A percentile compares a stretch with the other conserved stretches of the same genome.
phyloP scores from a whole-genome alignment of 116 monocot species.

The Cymodocea nodosa region DNA sequence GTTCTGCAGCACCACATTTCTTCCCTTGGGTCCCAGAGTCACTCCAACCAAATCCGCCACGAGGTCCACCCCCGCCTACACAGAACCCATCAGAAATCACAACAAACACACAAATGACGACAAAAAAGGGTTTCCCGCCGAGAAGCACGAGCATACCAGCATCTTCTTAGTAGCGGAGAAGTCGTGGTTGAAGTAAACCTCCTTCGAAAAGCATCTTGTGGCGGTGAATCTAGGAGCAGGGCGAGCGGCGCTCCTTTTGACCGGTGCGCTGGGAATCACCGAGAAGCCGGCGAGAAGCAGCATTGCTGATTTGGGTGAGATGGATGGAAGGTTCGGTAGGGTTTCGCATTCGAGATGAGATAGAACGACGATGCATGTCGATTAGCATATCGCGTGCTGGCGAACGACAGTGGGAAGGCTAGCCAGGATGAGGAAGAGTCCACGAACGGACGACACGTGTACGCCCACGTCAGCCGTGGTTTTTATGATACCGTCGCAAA shows the following conservation, averaged over 20 bases:
- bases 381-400: too few species aligned
- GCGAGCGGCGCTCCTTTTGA: not conserved
- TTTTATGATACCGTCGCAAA: too few species aligned
- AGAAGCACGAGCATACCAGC: constrained; percentile 23
- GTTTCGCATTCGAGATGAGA: too few species aligned
- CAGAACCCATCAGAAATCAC: not conserved
- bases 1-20: constrained; percentile 84
- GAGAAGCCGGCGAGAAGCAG: not conserved
- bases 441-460: too few species aligned
- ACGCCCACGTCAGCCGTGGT: too few species aligned
- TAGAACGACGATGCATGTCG: too few species aligned
- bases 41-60: constrained; percentile 76
- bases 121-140: not conserved
- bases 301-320: not conserved
- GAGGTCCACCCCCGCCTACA: constrained; percentile 78
- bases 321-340: too few species aligned
- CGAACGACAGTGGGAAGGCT: too few species aligned
- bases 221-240: constrained; percentile 1
- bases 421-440: too few species aligned
- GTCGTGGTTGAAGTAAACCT: constrained; percentile 74
- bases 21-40: constrained; percentile 78
- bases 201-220: constrained; percentile 39
- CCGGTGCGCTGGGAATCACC: not conserved
- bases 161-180: constrained; percentile 80
- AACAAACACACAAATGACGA: not conserved